Percentiles rank a stretch among this genome's conserved stretches.
These are phyloP conservation scores for Kodamaea ohmeri DNA, from an alignment of 1,139 yeast species.

Conservation along the genomic window DNA sequence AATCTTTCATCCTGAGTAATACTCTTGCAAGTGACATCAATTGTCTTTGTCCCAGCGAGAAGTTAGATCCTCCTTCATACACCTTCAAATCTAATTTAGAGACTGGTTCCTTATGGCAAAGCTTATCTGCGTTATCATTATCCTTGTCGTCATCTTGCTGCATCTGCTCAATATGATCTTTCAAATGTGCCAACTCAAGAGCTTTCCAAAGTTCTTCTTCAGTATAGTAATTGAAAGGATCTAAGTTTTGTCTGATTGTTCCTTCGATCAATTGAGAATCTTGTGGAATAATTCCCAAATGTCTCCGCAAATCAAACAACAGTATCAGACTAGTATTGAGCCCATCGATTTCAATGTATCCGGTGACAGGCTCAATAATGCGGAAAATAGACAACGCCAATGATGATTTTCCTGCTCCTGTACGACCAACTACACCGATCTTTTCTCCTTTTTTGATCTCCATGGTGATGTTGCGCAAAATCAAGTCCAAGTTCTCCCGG, in stretches of 20 bases:
- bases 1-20: slow-evolving; percentile 47
- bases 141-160: slow-evolving; percentile 23
- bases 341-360: slow-evolving; percentile 51
- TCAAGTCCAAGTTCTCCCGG: slow-evolving; percentile 79
- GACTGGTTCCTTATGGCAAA: slow-evolving; percentile 16
- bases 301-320: slow-evolving; percentile 50
- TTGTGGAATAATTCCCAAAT: slow-evolving; percentile 64
- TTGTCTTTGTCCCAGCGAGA: slow-evolving; percentile 79
- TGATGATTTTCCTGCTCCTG: slow-evolving; percentile 97
- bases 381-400: slow-evolving; percentile 86
- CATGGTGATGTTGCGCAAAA: slow-evolving; percentile 68
- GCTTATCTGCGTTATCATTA: slow-evolving; percentile 22
- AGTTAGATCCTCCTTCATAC: slow-evolving; percentile 68
- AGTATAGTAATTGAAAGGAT: slow-evolving; percentile 51
- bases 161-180: slow-evolving; percentile 42
- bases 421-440: slow-evolving; percentile 92
- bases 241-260: slow-evolving; percentile 56
- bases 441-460: slow-evolving; percentile 75
- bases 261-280: slow-evolving; percentile 69
- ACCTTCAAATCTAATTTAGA: slow-evolving; percentile 44
- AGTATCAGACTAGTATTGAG: slow-evolving; percentile 46
- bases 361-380: slow-evolving; percentile 68
- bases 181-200: slow-evolving; percentile 51
- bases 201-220: slow-evolving; percentile 58
- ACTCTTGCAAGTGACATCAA: slow-evolving; percentile 75